Percentiles rank a stretch among this genome's conserved stretches.
These are phyloP conservation scores for Sindora glabra DNA, from an alignment of 306 rosid species.

Conservation along the genomic window DNA sequence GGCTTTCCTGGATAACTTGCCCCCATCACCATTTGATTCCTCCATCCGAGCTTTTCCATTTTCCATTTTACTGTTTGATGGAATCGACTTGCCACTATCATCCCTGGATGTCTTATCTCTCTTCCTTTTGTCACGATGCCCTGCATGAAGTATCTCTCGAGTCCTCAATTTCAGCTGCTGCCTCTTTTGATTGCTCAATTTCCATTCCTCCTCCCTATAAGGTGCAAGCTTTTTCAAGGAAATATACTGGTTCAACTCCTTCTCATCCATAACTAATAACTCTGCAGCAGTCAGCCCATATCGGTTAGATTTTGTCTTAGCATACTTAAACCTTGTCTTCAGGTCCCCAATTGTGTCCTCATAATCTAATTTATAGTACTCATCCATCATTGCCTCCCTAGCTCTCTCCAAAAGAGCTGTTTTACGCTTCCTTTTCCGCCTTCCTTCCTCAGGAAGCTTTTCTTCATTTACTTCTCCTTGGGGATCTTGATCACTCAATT, in stretches of 20 bases:
- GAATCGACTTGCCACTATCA: conserved; percentile 22
- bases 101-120: conserved; percentile 23
- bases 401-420: conserved; percentile 78
- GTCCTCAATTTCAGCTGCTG: conserved; percentile 51
- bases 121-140: conserved; percentile 19
- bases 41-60: conserved; percentile 25
- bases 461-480: conserved; percentile 21
- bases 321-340: conserved; percentile 87
- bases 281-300: conserved; percentile 58
- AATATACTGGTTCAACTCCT: conserved; percentile 69
- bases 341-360: conserved; percentile 87
- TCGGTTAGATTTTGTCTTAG: conserved; percentile 60
- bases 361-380: conserved; percentile 75
- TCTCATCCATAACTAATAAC: conserved; percentile 58
- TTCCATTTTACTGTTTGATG: conserved; percentile 18
- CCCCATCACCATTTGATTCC: conserved; percentile 19
- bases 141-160: conserved; percentile 40
- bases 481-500: conserved; percentile 17
- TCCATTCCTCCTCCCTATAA: conserved; percentile 68
- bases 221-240: conserved; percentile 86
- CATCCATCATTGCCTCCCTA: conserved; percentile 79
- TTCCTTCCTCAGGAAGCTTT: conserved; percentile 34
- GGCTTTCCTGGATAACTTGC: conserved; percentile 49
- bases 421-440: conserved; percentile 65
- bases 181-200: conserved; percentile 55